Evolutionary conservation across 306 rosid species (phyloP).

Genomic region (Citrullus colocynthis): DNA sequence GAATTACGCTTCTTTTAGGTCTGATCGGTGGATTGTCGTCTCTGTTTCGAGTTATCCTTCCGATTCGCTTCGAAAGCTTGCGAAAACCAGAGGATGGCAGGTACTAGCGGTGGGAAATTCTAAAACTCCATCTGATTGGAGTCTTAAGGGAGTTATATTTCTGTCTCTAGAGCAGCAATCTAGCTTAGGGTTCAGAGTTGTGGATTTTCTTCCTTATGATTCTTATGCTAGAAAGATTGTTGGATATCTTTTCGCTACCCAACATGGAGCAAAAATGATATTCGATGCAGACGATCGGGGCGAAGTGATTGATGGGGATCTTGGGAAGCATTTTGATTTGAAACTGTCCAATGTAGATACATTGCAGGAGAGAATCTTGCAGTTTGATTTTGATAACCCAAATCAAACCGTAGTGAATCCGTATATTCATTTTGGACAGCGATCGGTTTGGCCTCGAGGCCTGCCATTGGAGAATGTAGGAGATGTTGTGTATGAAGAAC

Average conservation of each 20-base stretch:
- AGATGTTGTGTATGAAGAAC: slow-evolving; percentile 72
- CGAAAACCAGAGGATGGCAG: slow-evolving; percentile 76
- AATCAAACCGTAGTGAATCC: slow-evolving; percentile 73
- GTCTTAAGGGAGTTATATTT: slow-evolving; percentile 71
- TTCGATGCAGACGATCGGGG: slow-evolving; percentile 87
- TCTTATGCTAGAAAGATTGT: slow-evolving; percentile 83
- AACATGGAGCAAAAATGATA: slow-evolving; percentile 86
- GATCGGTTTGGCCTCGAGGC: slow-evolving; percentile 98
- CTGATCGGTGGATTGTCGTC: slow-evolving; percentile 76
- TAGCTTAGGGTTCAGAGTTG: slow-evolving; percentile 65
- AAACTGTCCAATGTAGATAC: slow-evolving; percentile 65
- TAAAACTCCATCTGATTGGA: slow-evolving; percentile 78
- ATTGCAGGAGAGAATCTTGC: slow-evolving; percentile 68
- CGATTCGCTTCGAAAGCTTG: slow-evolving; percentile 48
- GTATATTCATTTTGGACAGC: slow-evolving; percentile 88
- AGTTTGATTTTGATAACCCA: slow-evolving; percentile 66
- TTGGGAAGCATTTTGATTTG: slow-evolving; percentile 84
- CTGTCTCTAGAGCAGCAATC: slow-evolving; percentile 74
- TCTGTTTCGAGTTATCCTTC: slow-evolving; percentile 61
- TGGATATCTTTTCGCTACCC: slow-evolving; percentile 88
- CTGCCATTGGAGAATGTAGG: slow-evolving; percentile 89
- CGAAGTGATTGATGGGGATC: slow-evolving; percentile 74
- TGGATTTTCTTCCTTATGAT: slow-evolving; percentile 75
- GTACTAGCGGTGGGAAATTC: slow-evolving; percentile 70
- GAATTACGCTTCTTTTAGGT: slow-evolving; percentile 36